phyloP scores from a whole-genome alignment of 805 yeast genomes.

The Yamadazyma sp. region DNA sequence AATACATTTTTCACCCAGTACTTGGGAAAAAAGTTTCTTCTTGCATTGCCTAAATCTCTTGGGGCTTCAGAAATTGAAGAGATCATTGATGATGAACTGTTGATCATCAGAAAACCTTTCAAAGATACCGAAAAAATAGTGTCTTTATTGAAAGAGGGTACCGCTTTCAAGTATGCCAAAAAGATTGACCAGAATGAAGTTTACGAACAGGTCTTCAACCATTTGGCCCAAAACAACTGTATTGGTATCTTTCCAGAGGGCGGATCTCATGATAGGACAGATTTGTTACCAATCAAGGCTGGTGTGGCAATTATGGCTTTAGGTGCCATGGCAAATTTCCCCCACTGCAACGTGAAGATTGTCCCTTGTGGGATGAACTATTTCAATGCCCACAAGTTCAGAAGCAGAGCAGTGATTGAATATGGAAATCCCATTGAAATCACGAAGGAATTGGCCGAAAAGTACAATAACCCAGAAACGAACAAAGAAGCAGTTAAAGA shows the following conservation, averaged over 20 bases:
- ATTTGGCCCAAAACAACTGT: conserved; percentile 75
- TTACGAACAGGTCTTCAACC: conserved; percentile 81
- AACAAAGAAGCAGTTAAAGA: conserved; percentile 73
- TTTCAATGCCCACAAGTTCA: conserved; percentile 91
- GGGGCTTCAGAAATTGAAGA: conserved; percentile 74
- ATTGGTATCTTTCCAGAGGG: conserved; percentile 98
- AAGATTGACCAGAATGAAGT: conserved; percentile 85
- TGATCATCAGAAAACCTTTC: conserved; percentile 70
- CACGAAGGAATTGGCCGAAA: conserved; percentile 51
- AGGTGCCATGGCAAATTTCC: conserved; percentile 83
- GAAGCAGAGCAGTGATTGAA: conserved; percentile 93
- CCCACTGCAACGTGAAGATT: conserved; percentile 74
- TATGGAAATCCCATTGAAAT: conserved; percentile 87
- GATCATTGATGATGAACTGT: conserved; percentile 69
- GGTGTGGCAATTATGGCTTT: conserved; percentile 98
- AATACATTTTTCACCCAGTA: conserved; percentile 67
- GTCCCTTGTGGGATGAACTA: conserved; percentile 98
- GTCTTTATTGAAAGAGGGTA: conserved; percentile 48
- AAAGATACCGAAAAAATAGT: conserved; percentile 46
- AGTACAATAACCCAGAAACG: conserved; percentile 64
- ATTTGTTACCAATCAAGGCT: conserved; percentile 87
- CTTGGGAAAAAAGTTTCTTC: conserved; percentile 62
- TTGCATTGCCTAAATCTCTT: conserved; percentile 73
- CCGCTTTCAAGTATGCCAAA: conserved; percentile 68
- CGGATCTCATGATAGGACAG: conserved; percentile 95